Base-by-base conservation (phyloP, 2,329 filamentous ascomycete species). In the Fonsecaea multimorphosa region DNA sequence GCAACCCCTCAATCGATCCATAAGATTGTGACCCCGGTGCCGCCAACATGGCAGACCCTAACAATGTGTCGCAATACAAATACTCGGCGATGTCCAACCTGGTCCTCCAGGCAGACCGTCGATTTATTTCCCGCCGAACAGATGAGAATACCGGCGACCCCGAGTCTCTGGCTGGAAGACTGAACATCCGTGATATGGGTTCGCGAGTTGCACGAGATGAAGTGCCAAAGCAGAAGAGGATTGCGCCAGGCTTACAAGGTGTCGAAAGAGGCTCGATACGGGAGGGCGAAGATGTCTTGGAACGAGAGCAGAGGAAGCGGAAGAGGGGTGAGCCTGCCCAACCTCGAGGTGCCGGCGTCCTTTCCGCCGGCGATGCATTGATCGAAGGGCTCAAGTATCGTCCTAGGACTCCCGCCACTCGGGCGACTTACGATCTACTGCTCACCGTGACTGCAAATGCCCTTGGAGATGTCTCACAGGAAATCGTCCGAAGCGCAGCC, bases 51-150 rank as follows among this genome's bases (percentile, higher is more conserved):
- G 85, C 90, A 79, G 91, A 85, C 74, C 80, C 83, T 70, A 84
- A 86, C 75, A 82, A 95, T 90, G 91, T 96, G 75, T 93, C 92
- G 80, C 93, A 97, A 82, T 97, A 96, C 87, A 97, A 97, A 82
- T 97, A 97, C 87, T 93, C 93, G 88, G 93, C 92, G 80, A 98
- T 99, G 95, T 99, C 95, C 83, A 99, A 99, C 88, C 90, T 99
- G 92, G 95, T 99, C 78, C 92, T 99, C 87, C 95, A 99, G 91
- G 93, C 93, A 83, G 95, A 99, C 84, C 90, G 93, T 82, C 90
- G 95, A 74, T 98, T 99, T 78, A 90, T 96, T 74, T 92, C 92
- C 70, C 89, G 95, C 78, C 89, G 93, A 74, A 93, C 89, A 73
- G 94, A 99, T 80, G 96, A 99, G 82, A 89, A 92, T 70, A 98